Conservation (phyloP, 2,329 filamentous ascomycete species). For the Apiospora saccharicola region DNA sequence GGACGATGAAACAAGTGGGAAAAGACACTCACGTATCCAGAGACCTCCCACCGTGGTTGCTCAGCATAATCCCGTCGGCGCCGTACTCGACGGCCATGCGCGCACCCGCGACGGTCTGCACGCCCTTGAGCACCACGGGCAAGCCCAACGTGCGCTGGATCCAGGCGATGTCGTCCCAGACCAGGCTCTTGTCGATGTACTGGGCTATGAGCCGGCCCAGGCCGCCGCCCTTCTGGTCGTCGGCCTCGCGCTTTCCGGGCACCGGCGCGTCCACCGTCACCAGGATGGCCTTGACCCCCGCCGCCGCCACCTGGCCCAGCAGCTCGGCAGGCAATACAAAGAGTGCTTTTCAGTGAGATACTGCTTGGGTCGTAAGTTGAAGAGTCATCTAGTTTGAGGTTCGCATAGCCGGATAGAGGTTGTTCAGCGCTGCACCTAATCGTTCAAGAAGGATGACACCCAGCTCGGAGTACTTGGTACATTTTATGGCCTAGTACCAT, state of each 20-base stretch:
- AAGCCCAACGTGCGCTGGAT: constrained; percentile 53
- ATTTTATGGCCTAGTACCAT: not conserved
- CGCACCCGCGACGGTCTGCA: constrained; percentile 64
- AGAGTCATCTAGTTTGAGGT: too few species aligned
- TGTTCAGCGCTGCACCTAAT: too few species aligned
- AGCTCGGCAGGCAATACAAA: constrained; percentile 43
- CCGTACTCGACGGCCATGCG: constrained; percentile 56
- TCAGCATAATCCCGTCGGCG: constrained; percentile 61
- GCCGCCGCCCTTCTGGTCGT: constrained; percentile 62
- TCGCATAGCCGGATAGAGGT: too few species aligned
- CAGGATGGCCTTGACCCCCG: constrained; percentile 51
- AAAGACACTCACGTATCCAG: constrained; percentile 52
- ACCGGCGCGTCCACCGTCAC: constrained; percentile 68
- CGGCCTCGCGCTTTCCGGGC: constrained; percentile 74
- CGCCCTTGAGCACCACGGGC: constrained; percentile 64
- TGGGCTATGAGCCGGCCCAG: constrained; percentile 59
- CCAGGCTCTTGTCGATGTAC: constrained; percentile 59
- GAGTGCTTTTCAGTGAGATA: not conserved
- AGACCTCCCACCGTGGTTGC: constrained; percentile 65
- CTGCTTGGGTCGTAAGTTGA: too few species aligned
- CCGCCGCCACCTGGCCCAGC: constrained; percentile 52
- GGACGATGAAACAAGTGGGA: not conserved
- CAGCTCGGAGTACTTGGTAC: not conserved
- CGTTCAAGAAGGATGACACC: not conserved
- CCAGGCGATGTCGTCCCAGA: constrained; percentile 62